A percentile compares a stretch with the other conserved stretches of the same genome.
Conservation (phyloP, 1,284 basidiomycete genomes). For the Trichosporon coremiiforme region DNA sequence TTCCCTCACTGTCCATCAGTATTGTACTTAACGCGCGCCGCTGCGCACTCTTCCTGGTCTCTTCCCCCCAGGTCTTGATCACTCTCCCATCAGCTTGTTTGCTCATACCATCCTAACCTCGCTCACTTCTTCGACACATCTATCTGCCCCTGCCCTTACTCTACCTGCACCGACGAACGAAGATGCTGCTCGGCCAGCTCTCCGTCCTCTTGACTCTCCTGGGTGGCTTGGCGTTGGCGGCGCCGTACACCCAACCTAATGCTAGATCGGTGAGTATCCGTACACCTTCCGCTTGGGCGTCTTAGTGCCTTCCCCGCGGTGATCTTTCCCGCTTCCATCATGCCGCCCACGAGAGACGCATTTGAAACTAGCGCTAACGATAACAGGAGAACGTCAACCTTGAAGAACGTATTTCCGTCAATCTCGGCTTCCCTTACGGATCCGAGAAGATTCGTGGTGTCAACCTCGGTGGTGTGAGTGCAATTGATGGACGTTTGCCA, state of each 20-base stretch:
- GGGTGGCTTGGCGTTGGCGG: neutral
- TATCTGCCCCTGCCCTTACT: neutral
- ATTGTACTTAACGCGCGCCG: neutral
- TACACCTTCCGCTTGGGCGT: no score
- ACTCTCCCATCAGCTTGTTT: neutral
- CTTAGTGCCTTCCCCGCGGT: no score
- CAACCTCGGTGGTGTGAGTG: conserved; percentile 55
- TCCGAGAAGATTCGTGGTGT: conserved; percentile 53
- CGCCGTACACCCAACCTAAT: neutral
- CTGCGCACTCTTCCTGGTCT: neutral
- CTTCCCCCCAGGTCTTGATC: conserved; percentile 9
- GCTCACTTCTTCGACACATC: neutral
- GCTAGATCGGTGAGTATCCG: neutral
- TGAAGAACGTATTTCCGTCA: conserved; percentile 37
- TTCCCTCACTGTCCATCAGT: conserved; percentile 8
- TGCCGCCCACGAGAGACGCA: no score
- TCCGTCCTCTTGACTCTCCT: neutral
- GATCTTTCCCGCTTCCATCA: no score
- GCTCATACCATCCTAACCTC: neutral
- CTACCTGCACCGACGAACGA: neutral
- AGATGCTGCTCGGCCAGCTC: conserved; percentile 16
- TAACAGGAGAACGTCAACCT: conserved; percentile 21
- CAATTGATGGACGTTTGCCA: neutral
- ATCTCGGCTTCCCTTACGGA: conserved; percentile 52
- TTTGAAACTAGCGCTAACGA: neutral